Conservation (phyloP, 73 alveolate species). For the Stentor coeruleus region DNA sequence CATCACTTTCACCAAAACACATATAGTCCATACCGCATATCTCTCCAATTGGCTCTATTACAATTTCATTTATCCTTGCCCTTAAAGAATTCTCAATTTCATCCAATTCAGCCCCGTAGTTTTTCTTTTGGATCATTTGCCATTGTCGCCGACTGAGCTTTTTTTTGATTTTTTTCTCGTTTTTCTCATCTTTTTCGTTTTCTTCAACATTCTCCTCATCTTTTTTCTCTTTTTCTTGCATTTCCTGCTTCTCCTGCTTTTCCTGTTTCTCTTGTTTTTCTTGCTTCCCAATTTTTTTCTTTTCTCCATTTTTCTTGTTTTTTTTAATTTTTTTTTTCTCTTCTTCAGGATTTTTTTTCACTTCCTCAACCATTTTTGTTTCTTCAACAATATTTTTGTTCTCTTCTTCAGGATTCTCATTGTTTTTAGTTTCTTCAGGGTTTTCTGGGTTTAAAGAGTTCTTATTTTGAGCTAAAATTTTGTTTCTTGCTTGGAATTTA, state of each 20-base stretch:
- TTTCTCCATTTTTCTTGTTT: background rate
- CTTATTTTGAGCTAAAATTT: slow-evolving; percentile 30
- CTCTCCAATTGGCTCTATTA: background rate
- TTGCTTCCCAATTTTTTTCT: background rate
- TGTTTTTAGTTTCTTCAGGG: background rate
- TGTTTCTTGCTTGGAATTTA: slow-evolving; percentile 49
- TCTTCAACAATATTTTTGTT: background rate
- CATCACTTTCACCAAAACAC: slow-evolving; percentile 26
- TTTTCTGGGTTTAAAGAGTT: background rate
- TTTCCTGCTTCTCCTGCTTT: background rate
- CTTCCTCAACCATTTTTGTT: background rate
- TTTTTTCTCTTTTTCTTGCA: background rate
- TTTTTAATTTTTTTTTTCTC: no score
- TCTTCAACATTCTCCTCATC: slow-evolving; percentile 12
- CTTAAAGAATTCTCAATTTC: slow-evolving; percentile 8
- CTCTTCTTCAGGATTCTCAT: background rate
- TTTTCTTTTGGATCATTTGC: background rate
- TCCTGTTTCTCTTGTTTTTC: background rate
- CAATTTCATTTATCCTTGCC: background rate
- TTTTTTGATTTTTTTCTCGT: background rate
- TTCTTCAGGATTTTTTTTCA: background rate
- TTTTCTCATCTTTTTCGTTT: background rate
- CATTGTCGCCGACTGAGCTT: background rate
- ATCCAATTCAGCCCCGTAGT: background rate
- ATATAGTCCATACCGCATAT: background rate